Evolutionary conservation across 2,329 filamentous ascomycete species (phyloP), one percentile per base, ranked within the genome.

Genomic region (Pseudocercospora crystallina): DNA sequence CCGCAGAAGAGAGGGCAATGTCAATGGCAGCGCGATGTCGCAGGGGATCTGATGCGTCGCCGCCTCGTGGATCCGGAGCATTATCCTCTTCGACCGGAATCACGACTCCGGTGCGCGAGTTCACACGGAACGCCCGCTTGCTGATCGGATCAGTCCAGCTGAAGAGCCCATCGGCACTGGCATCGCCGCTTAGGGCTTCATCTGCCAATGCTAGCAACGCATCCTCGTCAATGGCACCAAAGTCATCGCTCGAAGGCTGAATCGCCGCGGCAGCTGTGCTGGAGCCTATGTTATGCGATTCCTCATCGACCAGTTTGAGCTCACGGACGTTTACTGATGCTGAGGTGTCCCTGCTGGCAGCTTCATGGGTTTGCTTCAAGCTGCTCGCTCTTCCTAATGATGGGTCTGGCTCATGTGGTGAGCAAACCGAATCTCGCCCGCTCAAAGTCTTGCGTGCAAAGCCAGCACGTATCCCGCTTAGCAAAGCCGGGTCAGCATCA

Each of bases 131-230:
- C 1, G 58, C 71, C 51, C 78, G 69, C 56, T 77, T 79, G 1
- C 81, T 87, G 8, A 69, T 61, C 0, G 85, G 84, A 59, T 90
- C 81, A 1, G 72, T 74, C 86, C 86, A 90, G 12, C 69, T 52
- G 0, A 82, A 64, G 0, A 70, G 65, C n/a, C 64, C 63, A 42
- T 73, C 73, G 33, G 10, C 17, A 11, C 10, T 37, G 41, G 8
- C 5, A 9, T 9, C 2, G 2, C 12, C 29, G 17, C 5, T 12
- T 35, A 13, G 12, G 36, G 20, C 30, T 13, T 41, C 15, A 13
- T 59, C 39, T 5, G 46, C 56, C 12, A 53, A 53, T 8, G 47
- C 39, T 8, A 63, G 3, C 3, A 64, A 14, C 9, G 54, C 52
- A 8, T 33, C 51, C 3, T 64, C 62, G 34, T 64, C 58, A 14